Conservation (phyloP, 2,329 filamentous ascomycete genomes). For the Talaromyces sp. region DNA sequence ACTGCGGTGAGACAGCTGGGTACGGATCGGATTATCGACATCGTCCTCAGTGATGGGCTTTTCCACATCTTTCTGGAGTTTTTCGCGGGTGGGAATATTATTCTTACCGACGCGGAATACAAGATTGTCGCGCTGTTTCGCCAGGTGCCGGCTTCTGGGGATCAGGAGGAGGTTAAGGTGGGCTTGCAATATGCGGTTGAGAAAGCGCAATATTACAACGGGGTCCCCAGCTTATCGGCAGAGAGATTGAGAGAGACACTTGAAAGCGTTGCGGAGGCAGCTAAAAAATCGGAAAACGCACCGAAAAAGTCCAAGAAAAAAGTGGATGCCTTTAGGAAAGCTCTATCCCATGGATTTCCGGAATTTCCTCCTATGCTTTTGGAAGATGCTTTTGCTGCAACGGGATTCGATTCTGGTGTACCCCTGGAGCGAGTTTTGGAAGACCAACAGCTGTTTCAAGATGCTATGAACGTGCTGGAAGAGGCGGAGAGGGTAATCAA, state of each 20-base stretch:
- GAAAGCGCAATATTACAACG: slow-evolving; percentile 76
- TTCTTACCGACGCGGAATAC: slow-evolving; percentile 78
- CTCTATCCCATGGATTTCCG: slow-evolving; percentile 75
- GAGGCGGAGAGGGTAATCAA: slow-evolving; percentile 66
- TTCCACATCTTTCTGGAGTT: slow-evolving; percentile 91
- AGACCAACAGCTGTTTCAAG: slow-evolving; percentile 58
- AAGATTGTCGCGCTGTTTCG: slow-evolving; percentile 78
- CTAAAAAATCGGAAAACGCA: slow-evolving; percentile 23
- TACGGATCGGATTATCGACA: slow-evolving; percentile 87
- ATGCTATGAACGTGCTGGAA: slow-evolving; percentile 62
- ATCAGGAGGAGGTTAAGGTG: slow-evolving; percentile 75
- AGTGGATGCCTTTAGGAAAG: slow-evolving; percentile 71
- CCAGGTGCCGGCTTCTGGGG: slow-evolving; percentile 72
- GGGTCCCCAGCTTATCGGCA: slow-evolving; percentile 67
- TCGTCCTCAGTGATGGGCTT: slow-evolving; percentile 85
- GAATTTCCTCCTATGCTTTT: slow-evolving; percentile 84
- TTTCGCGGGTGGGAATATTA: slow-evolving; percentile 91
- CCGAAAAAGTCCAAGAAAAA: slow-evolving; percentile 67
- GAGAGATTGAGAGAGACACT: slow-evolving; percentile 68
- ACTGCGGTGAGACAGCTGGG: slow-evolving; percentile 80
- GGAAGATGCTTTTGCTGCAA: slow-evolving; percentile 73
- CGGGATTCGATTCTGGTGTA: slow-evolving; percentile 62
- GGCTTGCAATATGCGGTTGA: slow-evolving; percentile 75
- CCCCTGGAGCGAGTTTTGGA: slow-evolving; percentile 66
- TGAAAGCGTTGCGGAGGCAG: slow-evolving; percentile 52